Evolutionary conservation across 495 filamentous ascomycete genomes (phyloP).

Genomic region (Neurospora africana): DNA sequence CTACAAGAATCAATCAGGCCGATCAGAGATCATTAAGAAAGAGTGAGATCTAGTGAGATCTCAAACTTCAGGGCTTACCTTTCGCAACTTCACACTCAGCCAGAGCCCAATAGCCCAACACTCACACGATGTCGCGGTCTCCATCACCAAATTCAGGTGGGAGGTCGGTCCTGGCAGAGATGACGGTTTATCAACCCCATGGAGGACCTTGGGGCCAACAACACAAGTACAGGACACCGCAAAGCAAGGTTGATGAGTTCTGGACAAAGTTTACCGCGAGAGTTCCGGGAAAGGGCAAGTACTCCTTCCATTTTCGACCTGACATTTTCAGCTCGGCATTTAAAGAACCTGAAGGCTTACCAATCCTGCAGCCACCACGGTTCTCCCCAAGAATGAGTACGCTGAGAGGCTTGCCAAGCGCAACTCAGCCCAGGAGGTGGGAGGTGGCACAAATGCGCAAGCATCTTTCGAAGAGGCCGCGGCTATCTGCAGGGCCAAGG

Average conservation of each 20-base stretch:
- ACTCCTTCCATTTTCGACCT: background rate
- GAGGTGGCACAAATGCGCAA: conserved; percentile 27
- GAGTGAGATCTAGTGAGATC: background rate
- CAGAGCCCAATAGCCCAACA: background rate
- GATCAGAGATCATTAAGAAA: background rate
- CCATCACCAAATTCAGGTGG: background rate
- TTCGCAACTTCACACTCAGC: background rate
- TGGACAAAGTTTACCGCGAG: conserved; percentile 69
- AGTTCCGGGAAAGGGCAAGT: conserved; percentile 41
- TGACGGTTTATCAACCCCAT: conserved; percentile 7
- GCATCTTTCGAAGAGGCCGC: conserved; percentile 67
- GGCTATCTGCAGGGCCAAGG: conserved; percentile 57
- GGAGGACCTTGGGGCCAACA: conserved; percentile 5
- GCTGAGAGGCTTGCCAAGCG: conserved; percentile 56
- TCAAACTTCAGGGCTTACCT: background rate
- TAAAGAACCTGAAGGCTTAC: background rate
- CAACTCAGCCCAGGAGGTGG: conserved; percentile 29
- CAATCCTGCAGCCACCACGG: conserved; percentile 46
- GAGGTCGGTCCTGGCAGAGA: conserved; percentile 13
- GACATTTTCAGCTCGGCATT: background rate
- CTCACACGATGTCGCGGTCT: background rate
- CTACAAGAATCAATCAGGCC: background rate
- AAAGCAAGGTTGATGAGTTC: conserved; percentile 63
- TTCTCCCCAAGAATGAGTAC: conserved; percentile 66
- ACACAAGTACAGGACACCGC: conserved; percentile 45